These are phyloP conservation scores for Hericium erinaceus DNA, from an alignment of 768 basidiomycete species.

Conservation along the genomic window DNA sequence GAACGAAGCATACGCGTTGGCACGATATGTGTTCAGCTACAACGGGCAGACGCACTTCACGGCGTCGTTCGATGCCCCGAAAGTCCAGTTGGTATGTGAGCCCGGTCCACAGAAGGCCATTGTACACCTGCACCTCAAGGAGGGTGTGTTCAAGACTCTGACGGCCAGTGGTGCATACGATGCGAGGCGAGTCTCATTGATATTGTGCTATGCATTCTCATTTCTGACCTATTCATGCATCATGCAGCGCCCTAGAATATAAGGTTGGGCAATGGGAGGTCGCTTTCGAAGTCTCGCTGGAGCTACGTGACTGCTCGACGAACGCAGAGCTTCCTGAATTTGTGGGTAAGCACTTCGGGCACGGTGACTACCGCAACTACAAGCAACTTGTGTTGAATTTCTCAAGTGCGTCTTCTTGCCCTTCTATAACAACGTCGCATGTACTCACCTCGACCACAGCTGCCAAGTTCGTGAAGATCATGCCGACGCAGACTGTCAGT, in stretches of 20 bases:
- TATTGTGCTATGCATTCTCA: too few relatives aligned
- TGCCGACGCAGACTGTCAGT: too few relatives aligned
- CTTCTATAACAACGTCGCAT: not conserved
- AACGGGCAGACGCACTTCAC: not conserved
- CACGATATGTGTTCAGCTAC: not conserved
- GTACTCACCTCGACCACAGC: too few relatives aligned
- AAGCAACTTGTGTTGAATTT: constrained; percentile 20
- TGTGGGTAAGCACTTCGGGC: constrained; percentile 12
- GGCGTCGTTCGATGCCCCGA: not conserved
- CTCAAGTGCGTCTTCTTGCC: constrained; percentile 9
- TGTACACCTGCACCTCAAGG: not conserved
- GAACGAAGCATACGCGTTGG: not conserved
- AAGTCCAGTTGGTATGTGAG: not conserved
- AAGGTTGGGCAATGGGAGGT: constrained; percentile 19
- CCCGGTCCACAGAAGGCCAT: not conserved
- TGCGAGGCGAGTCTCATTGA: not conserved
- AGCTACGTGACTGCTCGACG: constrained; percentile 12
- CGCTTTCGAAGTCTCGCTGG: constrained; percentile 22
- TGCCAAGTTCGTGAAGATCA: too few relatives aligned
- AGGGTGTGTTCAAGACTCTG: not conserved
- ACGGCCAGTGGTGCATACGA: not conserved
- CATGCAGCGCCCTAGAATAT: not conserved
- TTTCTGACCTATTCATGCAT: too few relatives aligned
- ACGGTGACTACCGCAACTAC: constrained; percentile 5
- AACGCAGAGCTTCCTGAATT: constrained; percentile 7